Evolutionary conservation across 2,329 filamentous ascomycete genomes (phyloP), one percentile per base, ranked within the genome.

Genomic region (Colletotrichum tropicicola): DNA sequence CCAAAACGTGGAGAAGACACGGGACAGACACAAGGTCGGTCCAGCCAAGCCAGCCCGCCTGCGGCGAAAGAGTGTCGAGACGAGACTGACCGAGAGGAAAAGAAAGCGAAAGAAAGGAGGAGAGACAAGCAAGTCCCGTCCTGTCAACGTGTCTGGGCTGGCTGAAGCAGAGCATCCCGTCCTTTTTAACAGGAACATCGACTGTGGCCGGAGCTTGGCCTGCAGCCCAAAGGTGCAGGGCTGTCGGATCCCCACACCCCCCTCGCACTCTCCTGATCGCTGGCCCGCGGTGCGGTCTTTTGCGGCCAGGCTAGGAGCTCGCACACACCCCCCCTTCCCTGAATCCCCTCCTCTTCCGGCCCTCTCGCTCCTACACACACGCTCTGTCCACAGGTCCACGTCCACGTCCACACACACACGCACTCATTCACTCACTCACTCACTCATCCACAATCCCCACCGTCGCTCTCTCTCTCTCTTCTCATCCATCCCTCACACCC

Each of bases 161-260:
- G 21, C 25, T 37, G 57, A 49, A 61, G 57, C 49, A 61, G 62
- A 65, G 19, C 57, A 62, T 61, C 49, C 49, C 58, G 57, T 41
- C 62, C 62, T 65, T 65, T 61, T 65, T 41, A 62, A 65, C 49
- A 65, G 44, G 61, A 61, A 61, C 32, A 56, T 47, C 57, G 49
- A 61, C 39, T 21, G 3, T 21, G 17, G 57, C 32, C 37, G 25
- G 15, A 56, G 62, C 62, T 65, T 56, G 57, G 62, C 49, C 27
- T 51, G 44, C 49, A 61, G 49, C 39, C 9, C 41, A 41, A 15
- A n/a, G n/a, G 37, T 9, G n/a, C 43, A 45, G 43, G 23, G 19
- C n/a, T 21, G n/a, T 19, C 19, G 21, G 15, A 35, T 47, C 39
- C 39, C 41, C 57, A 53, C 48, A 28, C 57, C 10, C 56, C 19